Percentiles rank a stretch among this genome's conserved stretches.
These are phyloP conservation scores for Vitis hybrid DNA, from an alignment of 177 flowering plant species.

Conservation along the genomic window DNA sequence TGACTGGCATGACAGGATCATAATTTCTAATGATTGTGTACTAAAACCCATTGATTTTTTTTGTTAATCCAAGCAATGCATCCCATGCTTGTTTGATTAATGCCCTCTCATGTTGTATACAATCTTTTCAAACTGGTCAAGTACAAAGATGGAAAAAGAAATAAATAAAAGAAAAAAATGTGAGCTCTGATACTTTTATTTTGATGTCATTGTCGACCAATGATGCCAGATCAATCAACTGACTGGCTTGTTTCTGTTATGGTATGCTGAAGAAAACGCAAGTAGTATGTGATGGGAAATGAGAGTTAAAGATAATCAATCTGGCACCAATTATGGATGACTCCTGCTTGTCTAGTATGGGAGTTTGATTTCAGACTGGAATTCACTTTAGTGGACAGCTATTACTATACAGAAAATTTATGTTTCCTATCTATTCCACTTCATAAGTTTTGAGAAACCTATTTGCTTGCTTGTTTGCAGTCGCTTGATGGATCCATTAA, in stretches of 20 bases:
- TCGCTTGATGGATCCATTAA: constrained; percentile 85
- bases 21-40: too few relatives aligned
- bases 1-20: too few relatives aligned
- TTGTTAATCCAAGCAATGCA: background rate
- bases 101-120: too few relatives aligned
- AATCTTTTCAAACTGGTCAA: too few relatives aligned
- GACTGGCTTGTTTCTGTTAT: background rate
- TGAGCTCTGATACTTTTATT: too few relatives aligned
- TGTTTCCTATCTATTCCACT: background rate
- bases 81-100: too few relatives aligned
- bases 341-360: background rate
- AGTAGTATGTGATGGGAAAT: background rate
- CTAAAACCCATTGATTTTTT: too few relatives aligned
- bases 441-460: background rate
- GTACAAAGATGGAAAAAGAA: too few relatives aligned
- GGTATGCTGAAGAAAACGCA: background rate
- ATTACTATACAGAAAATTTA: background rate
- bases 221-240: background rate
- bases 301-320: background rate
- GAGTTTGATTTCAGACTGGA: background rate
- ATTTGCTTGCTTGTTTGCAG: constrained; percentile 39
- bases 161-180: too few relatives aligned
- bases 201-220: too few relatives aligned
- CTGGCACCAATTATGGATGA: background rate
- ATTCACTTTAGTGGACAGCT: background rate